phyloP scores from a whole-genome alignment of 1,284 basidiomycete species.

The Phlebopus sp. region DNA sequence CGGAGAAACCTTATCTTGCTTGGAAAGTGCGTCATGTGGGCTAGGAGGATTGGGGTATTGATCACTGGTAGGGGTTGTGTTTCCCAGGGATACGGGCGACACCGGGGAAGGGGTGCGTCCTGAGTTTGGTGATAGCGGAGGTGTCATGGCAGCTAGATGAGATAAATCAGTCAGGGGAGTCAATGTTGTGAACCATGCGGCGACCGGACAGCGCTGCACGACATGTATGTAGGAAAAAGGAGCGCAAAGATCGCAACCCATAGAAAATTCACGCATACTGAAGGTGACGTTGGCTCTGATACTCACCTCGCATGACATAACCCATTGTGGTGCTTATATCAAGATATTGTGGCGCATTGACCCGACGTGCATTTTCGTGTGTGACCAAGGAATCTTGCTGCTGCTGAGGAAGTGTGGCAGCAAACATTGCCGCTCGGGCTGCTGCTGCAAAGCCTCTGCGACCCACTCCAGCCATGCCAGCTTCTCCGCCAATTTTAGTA shows the following conservation, averaged over 20 bases:
- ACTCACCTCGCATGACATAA: slow-evolving; percentile 39
- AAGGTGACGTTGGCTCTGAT: neutral
- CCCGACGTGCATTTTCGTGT: slow-evolving; percentile 35
- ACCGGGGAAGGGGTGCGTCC: slow-evolving; percentile 42
- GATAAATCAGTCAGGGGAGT: slow-evolving; percentile 6
- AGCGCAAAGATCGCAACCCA: no score
- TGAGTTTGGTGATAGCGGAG: slow-evolving; percentile 47
- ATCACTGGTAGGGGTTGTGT: slow-evolving; percentile 15
- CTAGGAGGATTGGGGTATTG: slow-evolving; percentile 19
- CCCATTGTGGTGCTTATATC: slow-evolving; percentile 44
- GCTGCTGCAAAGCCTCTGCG: slow-evolving; percentile 81
- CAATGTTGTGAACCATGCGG: no score
- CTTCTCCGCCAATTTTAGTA: slow-evolving; percentile 74
- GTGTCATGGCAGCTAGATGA: slow-evolving; percentile 34
- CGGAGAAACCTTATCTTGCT: slow-evolving; percentile 6
- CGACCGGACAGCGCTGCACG: no score
- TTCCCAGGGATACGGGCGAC: slow-evolving; percentile 35
- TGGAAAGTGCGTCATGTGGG: slow-evolving; percentile 19
- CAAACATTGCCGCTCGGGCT: slow-evolving; percentile 67
- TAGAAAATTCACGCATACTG: no score
- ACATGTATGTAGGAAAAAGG: no score
- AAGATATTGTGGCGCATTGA: slow-evolving; percentile 49
- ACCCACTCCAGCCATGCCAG: slow-evolving; percentile 89
- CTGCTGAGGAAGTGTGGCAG: slow-evolving; percentile 20
- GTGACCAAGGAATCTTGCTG: neutral